Percentiles rank a stretch among this genome's conserved stretches.
These are phyloP conservation scores for Penicillium coprophilum DNA, from an alignment of 495 filamentous ascomycete species.

Conservation along the genomic window DNA sequence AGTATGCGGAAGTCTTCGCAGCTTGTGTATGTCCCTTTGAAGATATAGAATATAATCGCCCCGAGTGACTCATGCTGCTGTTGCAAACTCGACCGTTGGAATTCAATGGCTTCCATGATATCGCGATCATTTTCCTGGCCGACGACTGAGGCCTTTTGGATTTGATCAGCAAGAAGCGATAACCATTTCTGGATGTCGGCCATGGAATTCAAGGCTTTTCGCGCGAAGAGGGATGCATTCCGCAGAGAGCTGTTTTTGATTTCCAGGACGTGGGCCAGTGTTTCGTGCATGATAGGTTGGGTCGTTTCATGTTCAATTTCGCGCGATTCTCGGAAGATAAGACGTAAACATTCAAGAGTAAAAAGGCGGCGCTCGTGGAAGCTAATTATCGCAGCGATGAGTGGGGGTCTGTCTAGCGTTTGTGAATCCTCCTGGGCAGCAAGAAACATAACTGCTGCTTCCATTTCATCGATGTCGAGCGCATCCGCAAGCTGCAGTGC, in stretches of 20 bases:
- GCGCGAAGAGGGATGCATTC: conserved; percentile 55
- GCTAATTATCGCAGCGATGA: conserved; percentile 72
- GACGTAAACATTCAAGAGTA: conserved; percentile 76
- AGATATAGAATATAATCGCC: conserved; percentile 68
- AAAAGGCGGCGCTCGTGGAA: conserved; percentile 81
- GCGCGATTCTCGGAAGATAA: conserved; percentile 65
- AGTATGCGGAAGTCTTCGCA: conserved; percentile 72
- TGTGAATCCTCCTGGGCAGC: conserved; percentile 63
- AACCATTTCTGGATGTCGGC: conserved; percentile 70
- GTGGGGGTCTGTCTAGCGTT: conserved; percentile 62
- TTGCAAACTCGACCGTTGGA: conserved; percentile 68
- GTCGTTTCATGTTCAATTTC: conserved; percentile 54
- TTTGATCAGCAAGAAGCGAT: conserved; percentile 65
- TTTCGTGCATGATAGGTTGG: conserved; percentile 42
- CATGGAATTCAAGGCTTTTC: conserved; percentile 73
- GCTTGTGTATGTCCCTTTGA: conserved; percentile 68
- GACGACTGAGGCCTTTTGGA: conserved; percentile 67
- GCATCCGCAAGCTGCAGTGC: conserved; percentile 78
- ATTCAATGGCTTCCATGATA: conserved; percentile 66
- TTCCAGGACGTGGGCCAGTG: conserved; percentile 45
- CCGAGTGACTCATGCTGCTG: conserved; percentile 89
- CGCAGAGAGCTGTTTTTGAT: conserved; percentile 42
- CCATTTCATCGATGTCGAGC: conserved; percentile 83
- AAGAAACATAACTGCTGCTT: conserved; percentile 72
- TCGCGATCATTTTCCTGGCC: conserved; percentile 58